phyloP scores from a whole-genome alignment of 177 flowering plant species.

The Vitis hybrid region DNA sequence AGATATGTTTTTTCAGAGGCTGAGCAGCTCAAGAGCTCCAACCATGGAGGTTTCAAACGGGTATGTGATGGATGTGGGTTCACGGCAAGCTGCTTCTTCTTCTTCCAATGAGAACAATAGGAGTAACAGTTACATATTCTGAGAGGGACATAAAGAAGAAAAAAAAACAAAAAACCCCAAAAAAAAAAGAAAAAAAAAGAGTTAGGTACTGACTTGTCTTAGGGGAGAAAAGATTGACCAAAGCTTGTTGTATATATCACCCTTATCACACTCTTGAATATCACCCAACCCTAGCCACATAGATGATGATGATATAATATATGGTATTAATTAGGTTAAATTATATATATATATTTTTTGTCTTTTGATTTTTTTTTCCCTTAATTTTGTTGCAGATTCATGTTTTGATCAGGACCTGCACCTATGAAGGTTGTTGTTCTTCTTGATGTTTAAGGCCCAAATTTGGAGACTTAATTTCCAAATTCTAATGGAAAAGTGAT shows the following conservation, averaged over 20 bases:
- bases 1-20: conserved; percentile 20
- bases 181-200: conserved; percentile 7
- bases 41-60: conserved; percentile 2
- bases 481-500: too few relatives aligned
- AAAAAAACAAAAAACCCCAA: background rate
- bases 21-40: conserved; percentile 3
- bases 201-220: conserved; percentile 29
- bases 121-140: conserved; percentile 18
- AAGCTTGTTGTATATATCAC: too few relatives aligned
- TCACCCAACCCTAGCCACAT: too few relatives aligned
- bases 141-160: conserved; percentile 11
- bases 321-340: background rate
- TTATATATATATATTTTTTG: conserved; percentile 6
- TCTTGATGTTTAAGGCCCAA: too few relatives aligned
- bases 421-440: too few relatives aligned
- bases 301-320: too few relatives aligned
- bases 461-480: too few relatives aligned
- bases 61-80: conserved; percentile 10
- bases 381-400: background rate
- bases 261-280: too few relatives aligned
- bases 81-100: conserved; percentile 1
- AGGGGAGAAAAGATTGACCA: conserved; percentile 16
- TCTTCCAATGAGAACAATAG: conserved; percentile 11
- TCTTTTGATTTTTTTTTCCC: background rate
- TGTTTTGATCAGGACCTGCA: too few relatives aligned